These are phyloP conservation scores for Fusarium foetens DNA, from an alignment of 2,329 filamentous ascomycete genomes.

Conservation along the genomic window DNA sequence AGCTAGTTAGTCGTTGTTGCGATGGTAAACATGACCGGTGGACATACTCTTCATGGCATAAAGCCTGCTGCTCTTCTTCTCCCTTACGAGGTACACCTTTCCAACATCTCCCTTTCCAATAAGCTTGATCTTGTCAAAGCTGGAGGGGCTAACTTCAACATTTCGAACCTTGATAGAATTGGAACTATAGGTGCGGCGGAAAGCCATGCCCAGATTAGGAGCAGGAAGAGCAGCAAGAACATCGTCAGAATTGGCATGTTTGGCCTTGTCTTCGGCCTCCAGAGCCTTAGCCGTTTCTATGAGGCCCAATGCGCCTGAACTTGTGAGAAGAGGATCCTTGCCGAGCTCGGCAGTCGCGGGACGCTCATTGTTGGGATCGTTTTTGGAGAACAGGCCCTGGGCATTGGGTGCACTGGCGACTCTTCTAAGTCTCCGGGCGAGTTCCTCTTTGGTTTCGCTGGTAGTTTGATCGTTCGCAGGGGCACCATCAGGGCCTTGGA, in stretches of 20 bases:
- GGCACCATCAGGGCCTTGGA: conserved; percentile 72
- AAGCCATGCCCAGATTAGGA: conserved; percentile 75
- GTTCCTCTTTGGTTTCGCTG: conserved; percentile 87
- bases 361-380: conserved; percentile 67
- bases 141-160: conserved; percentile 93
- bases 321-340: conserved; percentile 77
- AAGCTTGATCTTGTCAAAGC: conserved; percentile 99
- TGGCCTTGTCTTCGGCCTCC: conserved; percentile 44
- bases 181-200: conserved; percentile 95
- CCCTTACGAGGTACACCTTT: conserved; percentile 95
- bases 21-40: background rate
- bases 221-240: conserved; percentile 71
- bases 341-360: conserved; percentile 87
- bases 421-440: conserved; percentile 90
- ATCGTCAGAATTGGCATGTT: conserved; percentile 59
- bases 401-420: conserved; percentile 98
- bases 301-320: conserved; percentile 54
- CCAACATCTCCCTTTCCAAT: conserved; percentile 99
- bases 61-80: conserved; percentile 95
- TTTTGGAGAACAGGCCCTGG: conserved; percentile 82
- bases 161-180: conserved; percentile 99
- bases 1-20: conserved; percentile 49
- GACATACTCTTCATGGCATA: conserved; percentile 97
- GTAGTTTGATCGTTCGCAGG: conserved; percentile 72
- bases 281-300: conserved; percentile 47